Evolutionary conservation across 352 stramenopile genomes (phyloP).

Genomic region (Pythium coloratum): DNA sequence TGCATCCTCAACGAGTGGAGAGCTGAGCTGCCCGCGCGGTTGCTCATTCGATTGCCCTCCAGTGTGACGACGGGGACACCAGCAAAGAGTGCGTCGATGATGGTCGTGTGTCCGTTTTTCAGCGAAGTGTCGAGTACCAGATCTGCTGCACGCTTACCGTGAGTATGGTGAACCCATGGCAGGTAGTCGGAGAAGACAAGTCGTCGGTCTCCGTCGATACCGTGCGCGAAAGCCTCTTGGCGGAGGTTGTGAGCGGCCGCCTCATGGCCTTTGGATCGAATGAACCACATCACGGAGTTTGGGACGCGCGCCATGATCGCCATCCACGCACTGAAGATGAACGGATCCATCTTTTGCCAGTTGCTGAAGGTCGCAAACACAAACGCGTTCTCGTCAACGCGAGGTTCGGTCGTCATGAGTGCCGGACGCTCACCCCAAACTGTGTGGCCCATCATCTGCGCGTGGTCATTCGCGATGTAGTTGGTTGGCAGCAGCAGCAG

Average conservation of each 20-base stretch:
- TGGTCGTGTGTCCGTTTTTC: slow-evolving; percentile 86
- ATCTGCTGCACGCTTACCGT: slow-evolving; percentile 67
- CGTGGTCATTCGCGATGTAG: slow-evolving; percentile 87
- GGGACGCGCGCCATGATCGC: slow-evolving; percentile 70
- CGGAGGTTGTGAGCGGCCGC: slow-evolving; percentile 48
- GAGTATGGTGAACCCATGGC: slow-evolving; percentile 81
- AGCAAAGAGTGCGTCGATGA: slow-evolving; percentile 77
- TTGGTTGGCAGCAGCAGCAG: slow-evolving; percentile 65
- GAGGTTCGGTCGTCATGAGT: slow-evolving; percentile 20
- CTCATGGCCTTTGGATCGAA: slow-evolving; percentile 57
- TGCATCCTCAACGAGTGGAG: slow-evolving; percentile 50
- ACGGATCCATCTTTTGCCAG: slow-evolving; percentile 87
- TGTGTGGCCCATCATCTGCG: slow-evolving; percentile 70
- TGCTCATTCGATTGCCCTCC: slow-evolving; percentile 68
- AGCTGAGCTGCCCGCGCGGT: slow-evolving; percentile 58
- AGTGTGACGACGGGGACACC: slow-evolving; percentile 75
- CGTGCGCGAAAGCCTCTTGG: slow-evolving; percentile 48
- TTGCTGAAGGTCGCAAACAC: slow-evolving; percentile 87
- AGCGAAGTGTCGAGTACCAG: slow-evolving; percentile 79
- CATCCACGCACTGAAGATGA: slow-evolving; percentile 79
- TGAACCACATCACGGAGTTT: slow-evolving; percentile 71
- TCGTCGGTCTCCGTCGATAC: slow-evolving; percentile 48
- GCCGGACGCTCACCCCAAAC: slow-evolving; percentile 31
- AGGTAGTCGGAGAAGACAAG: slow-evolving; percentile 57
- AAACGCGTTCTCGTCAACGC: slow-evolving; percentile 31